Conservation (phyloP, 257 asterid species). For the Gentiana dahurica region DNA sequence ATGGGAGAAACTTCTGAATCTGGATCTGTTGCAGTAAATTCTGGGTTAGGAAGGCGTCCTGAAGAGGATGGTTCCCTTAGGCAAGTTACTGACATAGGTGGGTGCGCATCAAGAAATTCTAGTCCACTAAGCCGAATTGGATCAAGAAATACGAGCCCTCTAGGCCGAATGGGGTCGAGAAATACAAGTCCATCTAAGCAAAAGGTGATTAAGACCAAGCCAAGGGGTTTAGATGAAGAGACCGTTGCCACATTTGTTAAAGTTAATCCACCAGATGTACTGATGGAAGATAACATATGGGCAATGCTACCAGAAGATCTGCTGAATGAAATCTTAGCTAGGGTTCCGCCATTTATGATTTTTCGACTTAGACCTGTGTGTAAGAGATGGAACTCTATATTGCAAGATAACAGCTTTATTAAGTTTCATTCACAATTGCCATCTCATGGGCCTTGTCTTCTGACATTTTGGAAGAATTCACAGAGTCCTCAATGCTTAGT, state of each 20-base stretch:
- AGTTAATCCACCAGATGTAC: slow-evolving; percentile 54
- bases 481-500: slow-evolving; percentile 92
- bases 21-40: slow-evolving; percentile 34
- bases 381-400: slow-evolving; percentile 73
- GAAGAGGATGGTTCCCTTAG: slow-evolving; percentile 56
- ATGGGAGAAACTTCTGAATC: slow-evolving; percentile 56
- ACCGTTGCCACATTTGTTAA: slow-evolving; percentile 46
- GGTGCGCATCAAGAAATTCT: slow-evolving; percentile 66
- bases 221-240: slow-evolving; percentile 81
- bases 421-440: slow-evolving; percentile 80
- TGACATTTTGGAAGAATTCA: slow-evolving; percentile 80
- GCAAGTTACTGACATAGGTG: slow-evolving; percentile 50
- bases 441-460: slow-evolving; percentile 91
- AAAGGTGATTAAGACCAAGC: slow-evolving; percentile 59
- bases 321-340: slow-evolving; percentile 66
- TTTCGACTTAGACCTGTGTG: slow-evolving; percentile 77
- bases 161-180: slow-evolving; percentile 57
- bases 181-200: slow-evolving; percentile 76
- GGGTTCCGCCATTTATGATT: slow-evolving; percentile 91
- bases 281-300: slow-evolving; percentile 85
- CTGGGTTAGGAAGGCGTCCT: slow-evolving; percentile 32
- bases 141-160: slow-evolving; percentile 67
- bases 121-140: slow-evolving; percentile 76
- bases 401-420: slow-evolving; percentile 67
- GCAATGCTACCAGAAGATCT: slow-evolving; percentile 82